Percentiles rank a stretch among this genome's conserved stretches.
These are phyloP conservation scores for Magnusiomyces clavatus DNA, from an alignment of 1,139 yeast species.

Conservation along the genomic window DNA sequence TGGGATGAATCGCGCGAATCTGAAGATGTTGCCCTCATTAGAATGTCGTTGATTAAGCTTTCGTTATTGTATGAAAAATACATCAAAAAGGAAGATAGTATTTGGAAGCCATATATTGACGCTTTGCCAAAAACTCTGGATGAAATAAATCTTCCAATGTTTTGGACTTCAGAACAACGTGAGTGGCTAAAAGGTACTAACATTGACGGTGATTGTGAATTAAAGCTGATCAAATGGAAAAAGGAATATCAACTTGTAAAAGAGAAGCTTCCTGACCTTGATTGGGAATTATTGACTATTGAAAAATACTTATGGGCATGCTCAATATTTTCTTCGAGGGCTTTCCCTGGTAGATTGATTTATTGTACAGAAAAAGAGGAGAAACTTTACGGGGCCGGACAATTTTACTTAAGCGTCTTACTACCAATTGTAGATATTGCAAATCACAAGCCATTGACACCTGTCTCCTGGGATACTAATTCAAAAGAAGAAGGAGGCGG, in stretches of 20 bases:
- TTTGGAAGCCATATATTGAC: constrained; percentile 4
- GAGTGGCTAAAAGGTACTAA: constrained; percentile 56
- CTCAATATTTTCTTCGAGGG: constrained; percentile 62
- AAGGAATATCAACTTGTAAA: constrained; percentile 24
- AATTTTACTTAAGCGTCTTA: constrained; percentile 53
- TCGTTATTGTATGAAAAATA: constrained; percentile 20
- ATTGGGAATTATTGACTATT: constrained; percentile 12
- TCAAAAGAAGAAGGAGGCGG: constrained; percentile 16
- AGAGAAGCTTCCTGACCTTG: constrained; percentile 10
- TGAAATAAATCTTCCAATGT: constrained; percentile 8
- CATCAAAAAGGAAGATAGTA: not conserved
- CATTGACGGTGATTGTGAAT: constrained; percentile 32
- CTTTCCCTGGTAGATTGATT: constrained; percentile 56
- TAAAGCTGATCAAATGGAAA: constrained; percentile 24
- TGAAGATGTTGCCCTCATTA: not conserved
- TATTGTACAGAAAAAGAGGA: constrained; percentile 21
- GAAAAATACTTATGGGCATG: constrained; percentile 65
- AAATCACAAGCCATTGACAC: constrained; percentile 56
- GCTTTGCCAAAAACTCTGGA: constrained; percentile 10
- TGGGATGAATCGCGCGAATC: constrained; percentile 2
- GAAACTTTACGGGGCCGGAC: constrained; percentile 21
- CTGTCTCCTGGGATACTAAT: constrained; percentile 55
- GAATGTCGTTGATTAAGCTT: constrained; percentile 21
- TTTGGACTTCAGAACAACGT: constrained; percentile 34
- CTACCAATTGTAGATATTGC: constrained; percentile 72